These are phyloP conservation scores for Lecanicillium sp. DNA, from an alignment of 2,329 filamentous ascomycete species.

Conservation along the genomic window DNA sequence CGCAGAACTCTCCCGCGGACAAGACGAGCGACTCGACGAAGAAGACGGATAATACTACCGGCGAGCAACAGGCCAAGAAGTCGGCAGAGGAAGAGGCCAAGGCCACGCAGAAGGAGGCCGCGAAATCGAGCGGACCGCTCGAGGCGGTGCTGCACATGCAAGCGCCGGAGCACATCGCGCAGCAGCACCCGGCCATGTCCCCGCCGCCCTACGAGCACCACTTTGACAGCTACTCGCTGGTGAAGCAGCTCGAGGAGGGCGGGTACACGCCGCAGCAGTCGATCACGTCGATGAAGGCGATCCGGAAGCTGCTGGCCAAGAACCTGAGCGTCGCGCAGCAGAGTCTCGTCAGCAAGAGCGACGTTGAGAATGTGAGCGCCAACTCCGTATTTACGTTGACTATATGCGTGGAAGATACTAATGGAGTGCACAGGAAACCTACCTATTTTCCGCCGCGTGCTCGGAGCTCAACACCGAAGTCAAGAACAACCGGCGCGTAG, in stretches of 20 bases:
- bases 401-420: constrained; percentile 10
- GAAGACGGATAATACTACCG: not conserved
- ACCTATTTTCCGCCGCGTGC: constrained; percentile 90
- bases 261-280: constrained; percentile 71
- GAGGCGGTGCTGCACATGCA: constrained; percentile 46
- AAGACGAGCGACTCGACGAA: not conserved
- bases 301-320: constrained; percentile 67
- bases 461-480: constrained; percentile 87
- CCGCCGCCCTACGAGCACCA: constrained; percentile 85
- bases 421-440: constrained; percentile 57
- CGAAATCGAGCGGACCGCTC: constrained; percentile 41
- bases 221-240: constrained; percentile 90
- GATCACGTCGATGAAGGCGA: constrained; percentile 85
- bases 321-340: constrained; percentile 78
- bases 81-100: constrained; percentile 19
- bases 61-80: not conserved
- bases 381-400: not conserved
- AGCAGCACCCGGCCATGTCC: constrained; percentile 60
- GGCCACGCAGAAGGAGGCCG: constrained; percentile 29
- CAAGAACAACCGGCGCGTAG: constrained; percentile 65
- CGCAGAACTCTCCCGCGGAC: not conserved
- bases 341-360: constrained; percentile 79
- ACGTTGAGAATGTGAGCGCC: constrained; percentile 68
- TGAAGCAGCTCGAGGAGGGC: constrained; percentile 69
- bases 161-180: constrained; percentile 32